Percentiles rank a stretch among this genome's conserved stretches.
Evolutionary conservation across 169 alveolate species (phyloP).

Genomic region (Cryptosporidium sp.): DNA sequence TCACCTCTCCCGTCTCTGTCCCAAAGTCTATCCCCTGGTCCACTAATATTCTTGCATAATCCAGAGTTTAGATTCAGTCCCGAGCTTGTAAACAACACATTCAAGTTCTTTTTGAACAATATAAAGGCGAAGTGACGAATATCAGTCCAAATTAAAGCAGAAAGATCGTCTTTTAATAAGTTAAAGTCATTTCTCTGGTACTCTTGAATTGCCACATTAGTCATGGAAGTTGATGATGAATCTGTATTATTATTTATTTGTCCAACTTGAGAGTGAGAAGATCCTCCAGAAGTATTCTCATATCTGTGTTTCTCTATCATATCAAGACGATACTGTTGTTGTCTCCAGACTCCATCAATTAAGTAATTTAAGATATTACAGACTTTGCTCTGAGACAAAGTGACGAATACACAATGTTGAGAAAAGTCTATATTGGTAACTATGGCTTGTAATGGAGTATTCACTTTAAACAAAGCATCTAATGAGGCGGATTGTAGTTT

Average conservation of each 20-base stretch:
- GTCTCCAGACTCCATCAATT: constrained; percentile 62
- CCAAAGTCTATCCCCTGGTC: constrained; percentile 1
- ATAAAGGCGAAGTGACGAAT: constrained; percentile 59
- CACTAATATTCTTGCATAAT: background rate
- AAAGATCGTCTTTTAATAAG: constrained; percentile 39
- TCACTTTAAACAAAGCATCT: constrained; percentile 6
- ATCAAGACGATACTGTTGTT: constrained; percentile 36
- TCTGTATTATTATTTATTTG: background rate
- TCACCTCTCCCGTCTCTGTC: constrained; percentile 9
- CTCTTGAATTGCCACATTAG: background rate
- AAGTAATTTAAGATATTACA: constrained; percentile 40
- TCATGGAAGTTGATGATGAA: background rate
- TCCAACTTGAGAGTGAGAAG: constrained; percentile 19
- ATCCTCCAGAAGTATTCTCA: background rate
- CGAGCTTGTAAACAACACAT: constrained; percentile 33
- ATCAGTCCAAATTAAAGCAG: constrained; percentile 60
- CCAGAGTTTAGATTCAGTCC: constrained; percentile 13
- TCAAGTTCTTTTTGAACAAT: constrained; percentile 50
- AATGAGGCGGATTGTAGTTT: constrained; percentile 11
- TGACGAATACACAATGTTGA: constrained; percentile 60
- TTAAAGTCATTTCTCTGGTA: constrained; percentile 20
- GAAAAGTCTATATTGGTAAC: constrained; percentile 57
- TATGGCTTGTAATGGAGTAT: constrained; percentile 50
- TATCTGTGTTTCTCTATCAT: constrained; percentile 8
- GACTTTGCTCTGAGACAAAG: constrained; percentile 44